Evolutionary conservation across 108 stramenopile genomes (phyloP).

Genomic region (Cyclotella baltica): DNA sequence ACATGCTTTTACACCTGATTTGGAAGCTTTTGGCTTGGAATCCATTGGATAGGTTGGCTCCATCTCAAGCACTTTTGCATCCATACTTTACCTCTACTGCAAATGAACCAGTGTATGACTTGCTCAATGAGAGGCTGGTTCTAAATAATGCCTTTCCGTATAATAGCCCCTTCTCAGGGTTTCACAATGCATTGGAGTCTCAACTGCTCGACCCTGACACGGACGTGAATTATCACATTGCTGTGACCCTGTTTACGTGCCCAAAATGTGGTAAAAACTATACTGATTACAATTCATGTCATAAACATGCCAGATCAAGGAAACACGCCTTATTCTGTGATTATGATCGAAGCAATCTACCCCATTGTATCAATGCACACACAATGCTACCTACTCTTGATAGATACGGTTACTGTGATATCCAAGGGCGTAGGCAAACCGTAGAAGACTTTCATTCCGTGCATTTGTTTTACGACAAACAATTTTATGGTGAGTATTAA

Average conservation of each 20-base stretch:
- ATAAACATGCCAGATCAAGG: constrained; percentile 77
- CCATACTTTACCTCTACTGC: constrained; percentile 70
- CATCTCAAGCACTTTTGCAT: constrained; percentile 74
- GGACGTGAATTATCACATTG: constrained; percentile 59
- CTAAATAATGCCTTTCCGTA: neutral
- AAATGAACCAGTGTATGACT: constrained; percentile 1
- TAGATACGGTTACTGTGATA: constrained; percentile 84
- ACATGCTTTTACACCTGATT: constrained; percentile 76
- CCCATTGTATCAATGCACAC: constrained; percentile 88
- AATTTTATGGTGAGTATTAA: constrained; percentile 73
- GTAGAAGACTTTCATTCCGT: constrained; percentile 96
- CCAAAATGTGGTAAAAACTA: constrained; percentile 83
- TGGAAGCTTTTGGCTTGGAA: constrained; percentile 83
- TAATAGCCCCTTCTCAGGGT: constrained; percentile 34
- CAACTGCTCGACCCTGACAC: constrained; percentile 75
- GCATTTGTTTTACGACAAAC: constrained; percentile 66
- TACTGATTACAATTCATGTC: constrained; percentile 84
- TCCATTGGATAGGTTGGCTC: constrained; percentile 73
- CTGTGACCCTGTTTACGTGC: constrained; percentile 66
- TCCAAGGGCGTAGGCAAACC: constrained; percentile 79
- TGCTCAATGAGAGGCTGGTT: neutral
- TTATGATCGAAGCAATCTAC: constrained; percentile 75
- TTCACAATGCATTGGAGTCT: constrained; percentile 73
- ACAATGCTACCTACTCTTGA: constrained; percentile 86
- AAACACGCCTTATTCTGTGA: constrained; percentile 85